phyloP scores from a whole-genome alignment of 2,329 filamentous ascomycete genomes.

The Apiospora hydei region DNA sequence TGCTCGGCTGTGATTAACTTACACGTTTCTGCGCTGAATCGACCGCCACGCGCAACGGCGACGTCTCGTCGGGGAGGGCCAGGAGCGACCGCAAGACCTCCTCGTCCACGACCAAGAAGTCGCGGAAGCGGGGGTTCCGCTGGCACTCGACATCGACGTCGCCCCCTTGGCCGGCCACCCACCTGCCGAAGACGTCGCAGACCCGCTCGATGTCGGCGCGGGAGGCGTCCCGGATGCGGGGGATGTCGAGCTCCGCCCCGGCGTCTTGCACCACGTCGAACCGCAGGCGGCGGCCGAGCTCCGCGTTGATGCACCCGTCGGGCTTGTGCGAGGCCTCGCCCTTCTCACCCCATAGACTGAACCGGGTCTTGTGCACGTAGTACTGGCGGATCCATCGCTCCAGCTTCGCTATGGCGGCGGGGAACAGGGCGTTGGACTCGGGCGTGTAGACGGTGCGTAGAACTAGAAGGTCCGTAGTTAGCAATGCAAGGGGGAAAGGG shows the following conservation, averaged over 20 bases:
- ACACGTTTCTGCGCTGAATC: neutral
- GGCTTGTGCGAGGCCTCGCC: neutral
- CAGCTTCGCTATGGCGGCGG: neutral
- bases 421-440: neutral
- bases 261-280: neutral
- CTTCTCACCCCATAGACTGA: neutral
- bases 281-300: neutral
- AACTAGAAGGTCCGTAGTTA: neutral
- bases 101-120: neutral
- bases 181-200: neutral
- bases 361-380: neutral
- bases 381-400: neutral
- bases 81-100: neutral
- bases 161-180: neutral
- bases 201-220: neutral
- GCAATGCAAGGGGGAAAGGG: too few species aligned
- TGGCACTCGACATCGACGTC: neutral
- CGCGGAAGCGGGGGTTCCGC: neutral
- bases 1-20: neutral
- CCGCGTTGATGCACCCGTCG: neutral
- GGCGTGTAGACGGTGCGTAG: neutral
- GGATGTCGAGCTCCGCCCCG: neutral
- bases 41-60: neutral
- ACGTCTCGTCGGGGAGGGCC: neutral
- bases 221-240: neutral